phyloP scores from a whole-genome alignment of 352 stramenopile species.

The Phytophthora podocarpi region DNA sequence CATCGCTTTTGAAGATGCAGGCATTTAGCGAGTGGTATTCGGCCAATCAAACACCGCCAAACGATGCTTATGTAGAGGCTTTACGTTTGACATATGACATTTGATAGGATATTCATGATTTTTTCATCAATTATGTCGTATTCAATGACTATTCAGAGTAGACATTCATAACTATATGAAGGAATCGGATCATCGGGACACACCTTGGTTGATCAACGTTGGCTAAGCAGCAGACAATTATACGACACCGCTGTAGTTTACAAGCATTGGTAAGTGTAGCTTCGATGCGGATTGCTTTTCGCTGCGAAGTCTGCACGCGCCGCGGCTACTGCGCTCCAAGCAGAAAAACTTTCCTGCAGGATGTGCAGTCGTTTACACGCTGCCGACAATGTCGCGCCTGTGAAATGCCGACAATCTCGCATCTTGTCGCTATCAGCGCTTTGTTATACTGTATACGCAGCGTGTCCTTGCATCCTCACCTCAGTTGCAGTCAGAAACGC shows the following conservation, averaged over 20 bases:
- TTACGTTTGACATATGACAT: constrained; percentile 13
- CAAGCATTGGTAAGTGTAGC: neutral
- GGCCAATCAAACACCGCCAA: constrained; percentile 10
- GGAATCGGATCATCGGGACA: constrained; percentile 3
- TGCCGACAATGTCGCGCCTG: constrained; percentile 1
- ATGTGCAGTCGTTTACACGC: constrained; percentile 24
- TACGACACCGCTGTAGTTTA: neutral
- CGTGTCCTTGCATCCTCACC: constrained; percentile 5
- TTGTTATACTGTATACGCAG: neutral
- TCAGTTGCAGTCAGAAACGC: constrained; percentile 15
- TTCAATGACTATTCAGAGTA: neutral
- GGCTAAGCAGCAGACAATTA: no score
- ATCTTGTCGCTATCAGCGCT: constrained; percentile 9
- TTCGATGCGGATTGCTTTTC: constrained; percentile 16
- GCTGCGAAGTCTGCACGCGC: neutral
- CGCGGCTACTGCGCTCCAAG: constrained; percentile 24
- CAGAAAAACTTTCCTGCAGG: constrained; percentile 28
- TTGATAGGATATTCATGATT: no score
- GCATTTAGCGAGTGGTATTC: constrained; percentile 8
- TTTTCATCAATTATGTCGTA: no score
- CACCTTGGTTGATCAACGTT: no score
- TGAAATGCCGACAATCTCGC: no score
- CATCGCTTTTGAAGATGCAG: constrained; percentile 1
- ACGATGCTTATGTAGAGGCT: neutral
- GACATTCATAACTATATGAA: neutral